These are phyloP conservation scores for Candida andamanensis DNA, from an alignment of 805 yeast genomes.

Conservation along the genomic window DNA sequence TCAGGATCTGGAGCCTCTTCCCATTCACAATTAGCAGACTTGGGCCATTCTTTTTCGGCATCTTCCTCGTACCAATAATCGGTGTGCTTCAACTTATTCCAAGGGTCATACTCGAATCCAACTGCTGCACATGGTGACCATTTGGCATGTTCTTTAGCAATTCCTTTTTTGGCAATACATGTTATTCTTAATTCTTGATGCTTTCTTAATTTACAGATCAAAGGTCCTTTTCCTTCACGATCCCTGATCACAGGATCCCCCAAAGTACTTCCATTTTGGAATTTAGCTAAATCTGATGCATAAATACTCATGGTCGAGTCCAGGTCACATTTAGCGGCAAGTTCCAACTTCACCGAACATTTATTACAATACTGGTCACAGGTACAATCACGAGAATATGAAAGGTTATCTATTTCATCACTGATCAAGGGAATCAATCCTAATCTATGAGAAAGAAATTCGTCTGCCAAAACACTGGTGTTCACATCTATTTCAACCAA, in stretches of 20 bases:
- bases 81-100: slow-evolving; percentile 94
- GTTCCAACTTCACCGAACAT: slow-evolving; percentile 82
- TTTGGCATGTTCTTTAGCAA: slow-evolving; percentile 95
- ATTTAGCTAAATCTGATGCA: slow-evolving; percentile 64
- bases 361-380: slow-evolving; percentile 97
- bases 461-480: slow-evolving; percentile 95
- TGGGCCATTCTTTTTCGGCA: slow-evolving; percentile 91
- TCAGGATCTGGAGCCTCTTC: slow-evolving; percentile 92
- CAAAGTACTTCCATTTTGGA: slow-evolving; percentile 42
- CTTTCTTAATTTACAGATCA: slow-evolving; percentile 84
- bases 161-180: slow-evolving; percentile 97
- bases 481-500: slow-evolving; percentile 90
- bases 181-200: slow-evolving; percentile 86
- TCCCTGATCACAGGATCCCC: slow-evolving; percentile 89
- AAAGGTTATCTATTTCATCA: slow-evolving; percentile 74
- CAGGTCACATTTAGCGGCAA: slow-evolving; percentile 84
- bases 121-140: slow-evolving; percentile 97
- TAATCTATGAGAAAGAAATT: slow-evolving; percentile 87
- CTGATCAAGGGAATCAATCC: slow-evolving; percentile 89
- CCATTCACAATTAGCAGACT: slow-evolving; percentile 81
- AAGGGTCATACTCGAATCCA: slow-evolving; percentile 98
- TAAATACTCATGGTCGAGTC: slow-evolving; percentile 88
- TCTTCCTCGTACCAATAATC: slow-evolving; percentile 94
- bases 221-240: slow-evolving; percentile 72
- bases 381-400: slow-evolving; percentile 92